Evolutionary conservation across 441 rosid genomes (phyloP).

Genomic region (Populus hybrid): DNA sequence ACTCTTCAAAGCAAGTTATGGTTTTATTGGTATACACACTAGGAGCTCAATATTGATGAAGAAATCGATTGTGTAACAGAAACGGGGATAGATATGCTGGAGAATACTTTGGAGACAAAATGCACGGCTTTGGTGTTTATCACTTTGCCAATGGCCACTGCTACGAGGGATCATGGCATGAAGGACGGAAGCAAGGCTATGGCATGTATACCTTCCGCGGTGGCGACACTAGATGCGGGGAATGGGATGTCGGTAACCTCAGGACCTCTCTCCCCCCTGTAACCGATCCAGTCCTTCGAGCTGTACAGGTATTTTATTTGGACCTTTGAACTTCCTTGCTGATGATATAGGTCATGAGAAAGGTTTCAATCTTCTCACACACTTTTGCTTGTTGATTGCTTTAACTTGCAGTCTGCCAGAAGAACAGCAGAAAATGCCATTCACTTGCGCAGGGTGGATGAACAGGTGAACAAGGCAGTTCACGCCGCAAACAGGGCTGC

Average conservation of each 20-base stretch:
- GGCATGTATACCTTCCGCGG: conserved; percentile 74
- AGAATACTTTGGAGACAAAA: conserved; percentile 86
- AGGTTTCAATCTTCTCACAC: background rate
- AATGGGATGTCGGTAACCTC: conserved; percentile 76
- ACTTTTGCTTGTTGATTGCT: background rate
- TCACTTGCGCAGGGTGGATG: conserved; percentile 53
- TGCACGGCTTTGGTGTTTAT: conserved; percentile 87
- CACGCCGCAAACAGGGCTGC: conserved; percentile 79
- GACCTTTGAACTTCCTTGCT: background rate
- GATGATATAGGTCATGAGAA: background rate
- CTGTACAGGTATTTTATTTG: conserved; percentile 56
- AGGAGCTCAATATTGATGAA: background rate
- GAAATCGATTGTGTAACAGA: conserved; percentile 34
- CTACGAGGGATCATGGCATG: conserved; percentile 95
- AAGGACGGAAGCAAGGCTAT: conserved; percentile 84
- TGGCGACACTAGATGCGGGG: conserved; percentile 60
- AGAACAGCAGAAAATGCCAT: conserved; percentile 56
- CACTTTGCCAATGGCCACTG: conserved; percentile 84
- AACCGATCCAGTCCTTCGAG: conserved; percentile 46
- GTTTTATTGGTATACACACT: background rate
- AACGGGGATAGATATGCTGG: conserved; percentile 90
- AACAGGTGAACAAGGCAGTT: conserved; percentile 59
- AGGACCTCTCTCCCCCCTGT: conserved; percentile 39
- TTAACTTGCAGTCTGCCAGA: conserved; percentile 56
- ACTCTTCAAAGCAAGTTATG: background rate